These are phyloP conservation scores for Irpex lacteus DNA, from an alignment of 1,284 basidiomycete genomes.

Conservation along the genomic window DNA sequence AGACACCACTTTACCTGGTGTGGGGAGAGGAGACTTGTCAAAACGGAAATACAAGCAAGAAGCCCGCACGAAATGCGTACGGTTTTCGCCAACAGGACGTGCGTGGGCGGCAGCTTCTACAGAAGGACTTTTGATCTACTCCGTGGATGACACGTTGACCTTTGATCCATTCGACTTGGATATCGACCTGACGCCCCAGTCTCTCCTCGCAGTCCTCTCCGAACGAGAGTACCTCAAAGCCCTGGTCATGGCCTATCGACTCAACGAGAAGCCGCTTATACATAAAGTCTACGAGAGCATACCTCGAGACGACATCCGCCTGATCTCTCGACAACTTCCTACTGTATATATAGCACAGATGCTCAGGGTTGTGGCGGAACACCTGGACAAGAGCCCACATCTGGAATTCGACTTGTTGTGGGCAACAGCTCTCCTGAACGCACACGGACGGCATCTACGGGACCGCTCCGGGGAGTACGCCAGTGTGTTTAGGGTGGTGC, in stretches of 20 bases:
- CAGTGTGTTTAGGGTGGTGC: slow-evolving; percentile 77
- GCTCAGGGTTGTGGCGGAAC: slow-evolving; percentile 76
- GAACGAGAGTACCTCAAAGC: slow-evolving; percentile 81
- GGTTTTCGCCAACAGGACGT: slow-evolving; percentile 92
- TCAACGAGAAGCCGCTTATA: slow-evolving; percentile 83
- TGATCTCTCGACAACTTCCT: slow-evolving; percentile 83
- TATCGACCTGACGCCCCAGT: slow-evolving; percentile 92
- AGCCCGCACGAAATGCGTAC: slow-evolving; percentile 89
- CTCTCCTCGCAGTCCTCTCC: slow-evolving; percentile 65
- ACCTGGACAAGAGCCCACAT: slow-evolving; percentile 83
- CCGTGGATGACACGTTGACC: slow-evolving; percentile 81
- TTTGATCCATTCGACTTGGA: slow-evolving; percentile 98
- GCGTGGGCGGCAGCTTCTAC: slow-evolving; percentile 97
- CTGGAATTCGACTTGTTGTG: slow-evolving; percentile 91
- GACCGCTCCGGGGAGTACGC: slow-evolving; percentile 81
- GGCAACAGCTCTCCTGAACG: slow-evolving; percentile 75
- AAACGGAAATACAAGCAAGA: slow-evolving; percentile 85
- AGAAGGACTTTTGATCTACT: slow-evolving; percentile 92
- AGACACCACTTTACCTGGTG: slow-evolving; percentile 86
- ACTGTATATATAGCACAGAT: slow-evolving; percentile 73
- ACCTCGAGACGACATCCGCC: slow-evolving; percentile 73
- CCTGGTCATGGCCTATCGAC: slow-evolving; percentile 86
- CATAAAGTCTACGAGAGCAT: slow-evolving; percentile 80
- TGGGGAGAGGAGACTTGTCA: slow-evolving; percentile 83
- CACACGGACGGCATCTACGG: slow-evolving; percentile 78